Percentiles rank a stretch among this genome's conserved stretches.
These are phyloP conservation scores for Boletus fagicola DNA, from an alignment of 768 basidiomycete species.

Conservation along the genomic window DNA sequence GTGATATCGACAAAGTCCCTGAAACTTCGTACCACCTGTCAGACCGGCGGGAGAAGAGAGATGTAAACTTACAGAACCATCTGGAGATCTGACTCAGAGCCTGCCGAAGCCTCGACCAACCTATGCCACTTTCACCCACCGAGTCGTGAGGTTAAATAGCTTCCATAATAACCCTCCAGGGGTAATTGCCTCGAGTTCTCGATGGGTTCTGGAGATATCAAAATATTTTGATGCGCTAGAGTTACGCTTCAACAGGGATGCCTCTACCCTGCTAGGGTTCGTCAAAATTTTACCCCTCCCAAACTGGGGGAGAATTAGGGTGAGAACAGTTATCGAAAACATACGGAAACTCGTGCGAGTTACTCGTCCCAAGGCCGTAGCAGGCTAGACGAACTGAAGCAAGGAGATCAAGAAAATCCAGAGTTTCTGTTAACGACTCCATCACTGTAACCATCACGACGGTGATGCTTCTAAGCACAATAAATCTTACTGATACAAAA, in stretches of 20 bases:
- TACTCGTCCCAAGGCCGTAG: not conserved
- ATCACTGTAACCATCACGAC: constrained; percentile 32
- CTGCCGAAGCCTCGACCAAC: constrained; percentile 9
- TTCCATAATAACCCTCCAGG: constrained; percentile 29
- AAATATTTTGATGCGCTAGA: constrained; percentile 8
- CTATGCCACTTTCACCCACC: constrained; percentile 17
- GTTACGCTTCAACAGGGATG: constrained; percentile 1
- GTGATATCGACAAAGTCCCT: constrained; percentile 25
- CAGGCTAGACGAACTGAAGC: not conserved
- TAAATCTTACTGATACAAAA: constrained; percentile 27
- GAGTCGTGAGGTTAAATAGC: constrained; percentile 6
- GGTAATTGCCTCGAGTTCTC: constrained; percentile 17
- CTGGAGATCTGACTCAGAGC: constrained; percentile 22
- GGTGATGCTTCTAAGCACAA: constrained; percentile 23
- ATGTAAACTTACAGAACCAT: constrained; percentile 13
- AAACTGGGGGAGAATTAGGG: not conserved
- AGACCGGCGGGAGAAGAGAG: constrained; percentile 29
- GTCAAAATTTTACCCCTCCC: not conserved
- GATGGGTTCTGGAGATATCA: constrained; percentile 10
- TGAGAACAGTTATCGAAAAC: not conserved
- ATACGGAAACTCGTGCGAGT: not conserved
- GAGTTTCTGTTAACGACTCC: constrained; percentile 4
- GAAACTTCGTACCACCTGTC: constrained; percentile 15
- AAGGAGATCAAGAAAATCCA: constrained; percentile 6
- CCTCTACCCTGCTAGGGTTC: not conserved